phyloP scores from a whole-genome alignment of 768 basidiomycete species.

The Lactifluus hygrophoroides region DNA sequence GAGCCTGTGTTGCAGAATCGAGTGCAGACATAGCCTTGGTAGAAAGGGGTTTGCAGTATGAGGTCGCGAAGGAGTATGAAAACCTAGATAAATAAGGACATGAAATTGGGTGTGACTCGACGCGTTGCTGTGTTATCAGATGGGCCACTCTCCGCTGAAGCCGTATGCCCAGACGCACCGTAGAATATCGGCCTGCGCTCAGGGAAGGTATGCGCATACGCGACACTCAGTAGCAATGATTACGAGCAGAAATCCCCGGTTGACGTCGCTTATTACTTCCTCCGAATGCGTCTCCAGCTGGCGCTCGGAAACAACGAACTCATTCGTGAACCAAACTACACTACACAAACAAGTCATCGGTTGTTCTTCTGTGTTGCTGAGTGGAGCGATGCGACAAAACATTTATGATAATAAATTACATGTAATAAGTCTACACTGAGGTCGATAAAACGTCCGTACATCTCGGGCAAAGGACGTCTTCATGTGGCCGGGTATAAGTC shows the following conservation, averaged over 20 bases:
- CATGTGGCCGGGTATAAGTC: slow-evolving; percentile 52
- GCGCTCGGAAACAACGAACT: background rate
- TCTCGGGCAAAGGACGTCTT: slow-evolving; percentile 53
- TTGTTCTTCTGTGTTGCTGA: background rate
- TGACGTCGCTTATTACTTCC: slow-evolving; percentile 5
- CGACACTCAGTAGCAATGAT: slow-evolving; percentile 2
- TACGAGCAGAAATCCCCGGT: background rate
- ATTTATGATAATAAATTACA: slow-evolving; percentile 4
- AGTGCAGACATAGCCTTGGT: slow-evolving; percentile 30
- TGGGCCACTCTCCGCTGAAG: slow-evolving; percentile 5
- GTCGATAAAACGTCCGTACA: slow-evolving; percentile 36
- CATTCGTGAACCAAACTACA: background rate
- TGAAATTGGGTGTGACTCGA: slow-evolving; percentile 19
- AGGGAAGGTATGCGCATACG: slow-evolving; percentile 13
- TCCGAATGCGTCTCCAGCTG: background rate
- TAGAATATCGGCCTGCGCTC: slow-evolving; percentile 8
- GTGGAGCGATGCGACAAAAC: background rate
- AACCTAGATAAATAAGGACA: background rate
- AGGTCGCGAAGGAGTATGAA: background rate
- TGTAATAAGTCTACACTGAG: slow-evolving; percentile 4
- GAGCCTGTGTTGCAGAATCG: slow-evolving; percentile 31
- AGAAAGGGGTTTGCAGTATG: slow-evolving; percentile 1
- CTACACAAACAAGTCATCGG: background rate
- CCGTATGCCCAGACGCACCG: background rate
- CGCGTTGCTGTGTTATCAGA: slow-evolving; percentile 18